Percentiles rank a stretch among this genome's conserved stretches.
Conservation (phyloP, 371 early-diverging fungal genomes). For the Mortierella sp. region DNA sequence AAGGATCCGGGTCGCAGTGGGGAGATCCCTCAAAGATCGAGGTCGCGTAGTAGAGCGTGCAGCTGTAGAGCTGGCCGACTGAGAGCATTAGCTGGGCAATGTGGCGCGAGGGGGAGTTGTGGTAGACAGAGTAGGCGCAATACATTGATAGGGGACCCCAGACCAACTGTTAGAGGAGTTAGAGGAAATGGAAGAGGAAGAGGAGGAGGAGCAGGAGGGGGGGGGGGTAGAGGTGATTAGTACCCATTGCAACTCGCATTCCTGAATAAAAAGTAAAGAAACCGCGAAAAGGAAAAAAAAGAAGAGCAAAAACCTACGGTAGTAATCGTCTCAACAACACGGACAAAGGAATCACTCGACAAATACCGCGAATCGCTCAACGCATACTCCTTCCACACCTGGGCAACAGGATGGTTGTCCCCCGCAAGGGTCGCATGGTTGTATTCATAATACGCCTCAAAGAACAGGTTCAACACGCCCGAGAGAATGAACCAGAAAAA, state of each 20-base stretch:
- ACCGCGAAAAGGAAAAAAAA: no score
- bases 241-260: no score
- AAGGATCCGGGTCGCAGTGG: constrained; percentile 72
- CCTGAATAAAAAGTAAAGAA: no score
- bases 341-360: constrained; percentile 77
- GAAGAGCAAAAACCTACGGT: constrained; percentile 65
- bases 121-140: constrained; percentile 73
- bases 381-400: constrained; percentile 94
- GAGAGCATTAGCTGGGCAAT: constrained; percentile 77
- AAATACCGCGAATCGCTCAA: constrained; percentile 90
- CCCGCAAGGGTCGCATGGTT: constrained; percentile 73
- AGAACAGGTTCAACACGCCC: constrained; percentile 79
- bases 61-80: constrained; percentile 80
- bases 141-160: constrained; percentile 83
- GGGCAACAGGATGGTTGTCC: constrained; percentile 72
- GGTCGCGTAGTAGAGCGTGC: constrained; percentile 77
- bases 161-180: constrained; percentile 62
- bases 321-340: constrained; percentile 86
- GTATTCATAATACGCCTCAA: constrained; percentile 87
- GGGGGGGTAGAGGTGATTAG: no score
- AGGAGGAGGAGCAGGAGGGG: no score
- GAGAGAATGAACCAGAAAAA: constrained; percentile 86
- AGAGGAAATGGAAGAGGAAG: not conserved
- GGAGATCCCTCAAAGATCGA: constrained; percentile 70
- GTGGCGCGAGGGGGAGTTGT: constrained; percentile 72